Evolutionary conservation across 805 yeast species (phyloP), one percentile per base, ranked within the genome.

Genomic region (Kuraishia cidri): DNA sequence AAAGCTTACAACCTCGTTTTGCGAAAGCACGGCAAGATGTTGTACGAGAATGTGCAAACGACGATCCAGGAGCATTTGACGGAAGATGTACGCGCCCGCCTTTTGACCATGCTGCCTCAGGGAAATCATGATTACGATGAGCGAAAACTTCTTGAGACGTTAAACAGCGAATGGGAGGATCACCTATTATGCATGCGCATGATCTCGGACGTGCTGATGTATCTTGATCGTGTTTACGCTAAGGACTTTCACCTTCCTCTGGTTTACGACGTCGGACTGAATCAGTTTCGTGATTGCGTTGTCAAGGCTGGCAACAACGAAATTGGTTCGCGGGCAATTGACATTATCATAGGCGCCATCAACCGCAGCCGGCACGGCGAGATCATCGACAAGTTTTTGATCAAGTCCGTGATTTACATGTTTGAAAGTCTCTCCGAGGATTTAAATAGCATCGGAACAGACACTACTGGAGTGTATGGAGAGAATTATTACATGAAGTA

Each of bases 121-220:
- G 40, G 27, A 26, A 37, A 41, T 1, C 47, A 45, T 14, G 48
- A 46, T 14, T n/a, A n/a, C n/a, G n/a, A 41, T 17, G 15, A 25
- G n/a, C 8, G 39, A 23, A 49, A 40, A 27, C 57, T 65, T 21
- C 37, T 68, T 23, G 45, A 45, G 18, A 45, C 47, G 7, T 42
- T 68, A 6, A 54, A 50, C 30, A 37, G 36, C 21, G 71, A 68
- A 35, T 87, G 95, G 95, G 66, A 72, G 24, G 84, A 77, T 30
- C 90, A 82, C 49, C 52, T 77, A 24, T 64, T 76, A 25, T 67
- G 80, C 31, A 81, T 84, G 79, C 67, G 83, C 40, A 74, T 84
- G 68, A 71, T 85, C 28, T 72, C 88, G 44, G 95, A 88, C 52
- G 83, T 87, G 3, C 59, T 85, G 49, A 79, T 87, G 82, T 87